Base-by-base conservation (phyloP, 2,329 filamentous ascomycete species). In the Sclerotinia trifoliorum region DNA sequence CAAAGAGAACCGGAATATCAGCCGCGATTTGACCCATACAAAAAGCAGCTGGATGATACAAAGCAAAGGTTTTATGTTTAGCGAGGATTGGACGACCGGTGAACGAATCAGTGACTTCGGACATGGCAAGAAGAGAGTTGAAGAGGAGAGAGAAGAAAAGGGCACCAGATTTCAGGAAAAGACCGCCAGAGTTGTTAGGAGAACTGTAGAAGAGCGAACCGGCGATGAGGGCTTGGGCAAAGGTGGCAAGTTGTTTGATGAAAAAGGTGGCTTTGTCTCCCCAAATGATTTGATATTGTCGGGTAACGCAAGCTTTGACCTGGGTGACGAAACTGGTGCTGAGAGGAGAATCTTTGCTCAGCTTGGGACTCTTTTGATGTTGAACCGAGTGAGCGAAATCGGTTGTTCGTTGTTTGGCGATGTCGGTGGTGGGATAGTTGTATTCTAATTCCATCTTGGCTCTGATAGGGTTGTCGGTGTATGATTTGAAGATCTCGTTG, bases 131-230 rank as follows among this genome's bases (percentile, higher is more conserved):
- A 10, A 91, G 78, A 67, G 83, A 81, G 74, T 90, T 88, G 77
- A 85, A 88, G 0, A 91, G 79, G 0, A 90, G 79, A 0, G 88
- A 80, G 63, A 90, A 84, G 80, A 91, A 91, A 5, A 89, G 78
- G 0, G 87, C 83, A 65, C 88, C 89, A 0, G 83, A 82, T 73
- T 90, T 90, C 72, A 85, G 75, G 75, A 91, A 91, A 0, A 91
- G 78, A 11, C 88, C 89, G 0, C 78, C 81, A 0, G 86, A 85
- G 62, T 83, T 86, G 32, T 79, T 69, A 0, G 87, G 83, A 0
- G 88, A 85, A 67, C 88, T 82, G 78, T 90, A 91, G 78, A 91
- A 91, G 4, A 91, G 81, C 0, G 88, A 90, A 8, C 88, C 88
- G 1, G 84, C 81, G 68, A 91, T 85, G 6, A 91, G 77, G 0